phyloP scores from a whole-genome alignment of 2,329 filamentous ascomycete species.

The Calonectria montana region DNA sequence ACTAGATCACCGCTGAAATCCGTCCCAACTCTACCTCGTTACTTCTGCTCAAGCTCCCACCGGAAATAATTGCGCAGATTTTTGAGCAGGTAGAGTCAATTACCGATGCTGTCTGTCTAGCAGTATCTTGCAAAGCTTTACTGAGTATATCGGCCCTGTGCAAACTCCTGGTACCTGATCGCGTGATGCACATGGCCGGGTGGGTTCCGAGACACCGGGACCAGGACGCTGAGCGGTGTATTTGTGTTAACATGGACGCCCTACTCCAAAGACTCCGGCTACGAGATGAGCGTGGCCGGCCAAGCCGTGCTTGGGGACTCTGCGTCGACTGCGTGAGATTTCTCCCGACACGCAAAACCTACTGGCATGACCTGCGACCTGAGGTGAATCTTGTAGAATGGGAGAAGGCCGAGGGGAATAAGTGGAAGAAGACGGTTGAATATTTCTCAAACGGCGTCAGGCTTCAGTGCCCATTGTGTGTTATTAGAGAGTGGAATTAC shows the following conservation, averaged over 20 bases:
- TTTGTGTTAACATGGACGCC: constrained; percentile 24
- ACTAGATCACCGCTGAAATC: constrained; percentile 12
- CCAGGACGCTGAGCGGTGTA: constrained; percentile 1
- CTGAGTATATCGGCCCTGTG: constrained; percentile 32
- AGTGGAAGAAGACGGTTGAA: constrained; percentile 23
- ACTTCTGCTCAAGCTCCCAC: constrained; percentile 36
- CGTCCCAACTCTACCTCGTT: constrained; percentile 3
- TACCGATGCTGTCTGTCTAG: constrained; percentile 32
- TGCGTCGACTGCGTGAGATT: constrained; percentile 39
- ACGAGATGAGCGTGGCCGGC: constrained; percentile 24
- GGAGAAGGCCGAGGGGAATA: constrained; percentile 13
- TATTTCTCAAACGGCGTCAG: constrained; percentile 31
- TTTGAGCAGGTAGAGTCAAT: constrained; percentile 23
- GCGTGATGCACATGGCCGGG: constrained; percentile 12
- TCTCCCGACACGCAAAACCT: constrained; percentile 33
- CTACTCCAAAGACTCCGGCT: constrained; percentile 32
- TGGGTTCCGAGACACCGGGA: constrained; percentile 1
- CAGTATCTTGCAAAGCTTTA: constrained; percentile 36
- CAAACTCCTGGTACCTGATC: constrained; percentile 31
- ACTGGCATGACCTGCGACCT: constrained; percentile 28
- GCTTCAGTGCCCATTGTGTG: constrained; percentile 39
- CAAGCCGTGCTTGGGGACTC: constrained; percentile 30
- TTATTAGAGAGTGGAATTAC: constrained; percentile 14
- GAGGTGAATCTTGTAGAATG: constrained; percentile 7
- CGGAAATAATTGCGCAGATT: constrained; percentile 42